Evolutionary conservation across 768 basidiomycete genomes (phyloP), one percentile per base, ranked within the genome.

Genomic region (Russula virescens): DNA sequence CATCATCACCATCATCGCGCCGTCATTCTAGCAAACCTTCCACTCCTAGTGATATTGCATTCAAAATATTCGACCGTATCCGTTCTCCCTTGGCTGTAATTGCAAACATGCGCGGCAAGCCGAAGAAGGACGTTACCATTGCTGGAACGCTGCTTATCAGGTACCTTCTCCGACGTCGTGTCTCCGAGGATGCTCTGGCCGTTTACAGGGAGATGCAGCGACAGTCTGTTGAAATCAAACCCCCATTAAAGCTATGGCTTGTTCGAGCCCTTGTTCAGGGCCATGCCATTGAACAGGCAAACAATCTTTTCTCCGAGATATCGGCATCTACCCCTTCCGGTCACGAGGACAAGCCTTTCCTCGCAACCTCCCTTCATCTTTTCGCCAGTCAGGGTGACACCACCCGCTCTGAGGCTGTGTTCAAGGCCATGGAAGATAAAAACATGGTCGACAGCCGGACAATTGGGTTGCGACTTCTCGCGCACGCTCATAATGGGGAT

Each of bases 321-420:
- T 62, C 63, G 45, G 66, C 52, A 8, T 58, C 58, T 46, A 51
- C 66, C 19, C 63, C 71, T 26, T 69, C 40, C 47, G 57, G 53
- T 35, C 21, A 25, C 9, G 46, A 62, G 19, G 45, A 53, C 13
- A 21, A 31, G 9, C 42, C 38, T 19, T 64, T 59, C 46, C 68
- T 75, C 23, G 75, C 74, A 46, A 76, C 78, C 0, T 85, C 81
- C n/a, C 74, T 88, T 6, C 75, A 78, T 69, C 72, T 87, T 19
- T 76, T 76, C 68, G 77, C 84, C 8, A 79, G 77, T 28, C 76
- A 81, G 59, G 87, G 87, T 31, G 74, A 86, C 62, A 66, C 73
- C 19, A 67, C 68, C 26, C 73, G 73, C 7, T 78, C 83, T 0
- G 73, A 84, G 56, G 67, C 73, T 23, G 79, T 75, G 66, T 86